Evolutionary conservation across 352 stramenopile genomes (phyloP), one percentile per base, ranked within the genome.

Genomic region (Pythium dissimile): DNA sequence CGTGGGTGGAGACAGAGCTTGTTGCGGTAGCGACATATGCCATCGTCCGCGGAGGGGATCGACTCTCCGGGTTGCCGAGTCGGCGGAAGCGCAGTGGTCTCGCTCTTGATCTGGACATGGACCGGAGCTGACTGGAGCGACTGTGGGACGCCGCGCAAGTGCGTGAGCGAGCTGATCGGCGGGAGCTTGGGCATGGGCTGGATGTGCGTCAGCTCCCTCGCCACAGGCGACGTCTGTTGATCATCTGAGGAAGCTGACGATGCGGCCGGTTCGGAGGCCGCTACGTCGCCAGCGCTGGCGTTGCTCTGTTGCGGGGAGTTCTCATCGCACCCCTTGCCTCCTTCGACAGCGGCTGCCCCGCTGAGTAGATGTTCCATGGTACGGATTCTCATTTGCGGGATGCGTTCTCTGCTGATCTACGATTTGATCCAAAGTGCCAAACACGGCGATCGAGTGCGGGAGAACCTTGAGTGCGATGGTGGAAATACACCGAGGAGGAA

Each of bases 11-110:
- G 54, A 52, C 72, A 82, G 28, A 72, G 67, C 38, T 72, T 75
- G 55, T 74, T 82, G 21, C 68, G 61, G 56, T 82, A 82, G 5
- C 71, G 61, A 47, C 72, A 82, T n/a, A 69, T 44, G 13, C 18
- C 37, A 16, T 66, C 54, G 24, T 61, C 52, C 2, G 57, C 26
- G 10, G 37, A 56, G 13, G 49, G n/a, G 2, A 37, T n/a, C 27
- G 47, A 32, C 15, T 26, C n/a, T 9, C 28, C 20, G 10, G 18
- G 15, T 10, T 38, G 37, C 3, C 21, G 39, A 4, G 12, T 5
- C 27, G 49, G 13, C 10, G 16, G 34, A 23, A 26, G 13, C 24
- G 13, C 6, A 9, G 18, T 0, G 16, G 20, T 30, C 3, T 12
- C 11, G 31, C 12, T 12, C 11, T 7, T 12, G 31, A 7, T 5